Evolutionary conservation across 306 rosid genomes (phyloP).

Genomic region (Acacia acuminata): DNA sequence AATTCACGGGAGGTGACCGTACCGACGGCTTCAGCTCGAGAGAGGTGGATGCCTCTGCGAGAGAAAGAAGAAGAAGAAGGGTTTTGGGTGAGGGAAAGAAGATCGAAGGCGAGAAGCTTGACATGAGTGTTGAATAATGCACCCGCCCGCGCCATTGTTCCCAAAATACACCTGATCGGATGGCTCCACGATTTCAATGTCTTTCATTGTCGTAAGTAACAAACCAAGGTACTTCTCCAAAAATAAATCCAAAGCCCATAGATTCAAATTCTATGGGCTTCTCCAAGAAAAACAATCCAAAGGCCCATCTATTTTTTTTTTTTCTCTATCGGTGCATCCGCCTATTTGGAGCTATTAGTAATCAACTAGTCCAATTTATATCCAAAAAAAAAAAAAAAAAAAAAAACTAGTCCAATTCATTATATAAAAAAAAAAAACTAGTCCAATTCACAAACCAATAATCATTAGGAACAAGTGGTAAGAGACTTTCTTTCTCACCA

Average conservation of each 20-base stretch:
- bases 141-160: not conserved
- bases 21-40: constrained; percentile 62
- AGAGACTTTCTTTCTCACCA: no score
- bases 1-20: constrained; percentile 52
- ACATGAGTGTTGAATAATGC: constrained; percentile 58
- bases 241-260: not conserved
- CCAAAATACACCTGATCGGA: no score
- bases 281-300: no score
- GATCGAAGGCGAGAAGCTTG: constrained; percentile 72
- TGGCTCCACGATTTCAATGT: no score
- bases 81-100: constrained; percentile 52
- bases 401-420: no score
- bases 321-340: not conserved
- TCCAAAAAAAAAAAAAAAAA: no score
- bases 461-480: no score
- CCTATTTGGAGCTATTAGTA: no score
- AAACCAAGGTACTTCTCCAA: not conserved
- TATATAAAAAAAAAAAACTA: no score
- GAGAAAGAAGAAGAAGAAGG: constrained; percentile 42
- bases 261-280: not conserved
- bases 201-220: no score
- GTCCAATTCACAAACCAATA: no score
- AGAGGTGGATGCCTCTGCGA: constrained; percentile 49
- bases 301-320: not conserved
- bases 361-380: no score